These are phyloP conservation scores for Kodamaea derodonti DNA, from an alignment of 1,139 yeast species.

Conservation along the genomic window DNA sequence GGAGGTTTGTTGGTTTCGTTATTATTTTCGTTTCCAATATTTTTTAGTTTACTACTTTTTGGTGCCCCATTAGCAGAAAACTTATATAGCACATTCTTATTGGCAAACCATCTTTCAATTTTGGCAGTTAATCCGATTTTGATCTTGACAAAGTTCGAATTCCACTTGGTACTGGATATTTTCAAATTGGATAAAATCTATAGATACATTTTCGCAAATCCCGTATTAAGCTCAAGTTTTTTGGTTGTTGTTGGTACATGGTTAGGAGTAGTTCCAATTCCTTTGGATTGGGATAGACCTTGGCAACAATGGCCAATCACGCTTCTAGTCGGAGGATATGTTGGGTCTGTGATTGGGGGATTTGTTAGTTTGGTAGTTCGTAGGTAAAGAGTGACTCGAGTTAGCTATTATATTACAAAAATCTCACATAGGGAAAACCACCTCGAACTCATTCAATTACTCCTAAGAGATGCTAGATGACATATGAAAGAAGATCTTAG, in stretches of 20 bases:
- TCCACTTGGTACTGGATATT: constrained; percentile 24
- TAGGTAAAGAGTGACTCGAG: no score
- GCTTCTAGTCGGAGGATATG: constrained; percentile 71
- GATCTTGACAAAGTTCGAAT: constrained; percentile 55
- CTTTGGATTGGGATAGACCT: constrained; percentile 95
- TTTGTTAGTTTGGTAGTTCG: constrained; percentile 14
- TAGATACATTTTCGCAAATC: constrained; percentile 27
- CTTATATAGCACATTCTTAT: constrained; percentile 54
- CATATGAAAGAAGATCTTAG: no score
- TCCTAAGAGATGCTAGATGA: no score
- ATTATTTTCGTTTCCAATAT: constrained; percentile 50
- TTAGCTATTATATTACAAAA: no score
- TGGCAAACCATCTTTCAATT: constrained; percentile 63
- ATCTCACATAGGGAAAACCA: no score
- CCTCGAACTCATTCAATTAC: no score
- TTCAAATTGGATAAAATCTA: constrained; percentile 23
- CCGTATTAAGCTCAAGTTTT: constrained; percentile 37
- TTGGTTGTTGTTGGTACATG: constrained; percentile 74
- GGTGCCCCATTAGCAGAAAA: constrained; percentile 79
- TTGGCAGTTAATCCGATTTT: constrained; percentile 64
- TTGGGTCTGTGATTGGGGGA: constrained; percentile 64
- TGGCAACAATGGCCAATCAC: constrained; percentile 99
- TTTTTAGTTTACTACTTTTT: constrained; percentile 54
- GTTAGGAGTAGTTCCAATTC: constrained; percentile 92
- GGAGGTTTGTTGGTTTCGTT: constrained; percentile 40